Base-by-base conservation (phyloP, 345 rosid genomes). In the Eutrema japonicum region DNA sequence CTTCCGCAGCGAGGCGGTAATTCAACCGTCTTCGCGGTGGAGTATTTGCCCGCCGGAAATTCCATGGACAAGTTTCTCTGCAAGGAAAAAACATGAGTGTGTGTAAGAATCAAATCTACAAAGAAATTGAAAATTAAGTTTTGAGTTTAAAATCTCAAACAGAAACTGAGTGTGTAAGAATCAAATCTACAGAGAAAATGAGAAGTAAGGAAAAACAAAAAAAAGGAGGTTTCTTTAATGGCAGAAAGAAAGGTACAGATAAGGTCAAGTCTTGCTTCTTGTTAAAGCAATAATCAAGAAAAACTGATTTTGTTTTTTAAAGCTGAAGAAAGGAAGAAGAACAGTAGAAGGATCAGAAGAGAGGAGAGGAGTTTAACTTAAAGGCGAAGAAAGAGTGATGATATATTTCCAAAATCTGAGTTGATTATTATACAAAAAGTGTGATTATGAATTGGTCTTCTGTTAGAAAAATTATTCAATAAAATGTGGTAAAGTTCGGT, bases 1-100 rank as follows among this genome's bases (percentile, higher is more conserved):
- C 54, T 77, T 13, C 80, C 80, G 0, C 80, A 76, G 7, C 76
- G 76, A 47, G 80, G 76, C 3, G 80, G 80, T n/a, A 77, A 12
- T 9, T 70, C 50, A n/a, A 26, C 42, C 4, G 0, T 26, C 68
- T 6, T 77, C 29, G 9, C 11, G 41, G 61, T 57, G 61, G 72
- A 57, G 49, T 55, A 64, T 55, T 71, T 70, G 36, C 8, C 50
- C 11, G 61, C 18, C 6, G 50, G 63, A 71, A 63, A 49, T 4
- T 57, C 50, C 80, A 77, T 77, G 64, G 72, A 66, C 8, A 43
- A 47, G 43, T 40, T 46, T 42, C 42, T 52, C 79, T 76, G 70
- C 70, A 46, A 76, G 12, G 12, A 3, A 42, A 13, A 26, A 8
- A 63, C 66, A 59, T 54, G 2, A 55, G 32, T 33, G 8, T 38